Evolutionary conservation across 2,329 filamentous ascomycete species (phyloP), one percentile per base, ranked within the genome.

Genomic region (Alternaria arbusti): DNA sequence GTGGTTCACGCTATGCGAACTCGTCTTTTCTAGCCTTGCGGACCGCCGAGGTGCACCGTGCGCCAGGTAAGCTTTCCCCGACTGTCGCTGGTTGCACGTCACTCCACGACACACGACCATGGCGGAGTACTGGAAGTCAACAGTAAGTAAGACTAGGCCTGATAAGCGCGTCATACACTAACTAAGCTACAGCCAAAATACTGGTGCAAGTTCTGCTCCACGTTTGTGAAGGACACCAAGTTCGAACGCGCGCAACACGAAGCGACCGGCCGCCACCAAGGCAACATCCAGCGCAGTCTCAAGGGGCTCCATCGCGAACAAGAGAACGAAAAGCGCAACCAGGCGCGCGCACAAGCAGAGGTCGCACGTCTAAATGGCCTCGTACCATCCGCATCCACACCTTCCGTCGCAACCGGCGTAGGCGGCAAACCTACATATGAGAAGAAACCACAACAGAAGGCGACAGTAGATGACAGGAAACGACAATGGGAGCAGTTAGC

Each of bases 41-140:
- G 61, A 63, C 61, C 36, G 17, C 61, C 61, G 61, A 63, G 36
- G 7, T 57, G 52, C 28, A 12, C 32, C 61, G 57, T 56, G 61
- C 61, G 17, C 15, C 1, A 17, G 17, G 36, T 28, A 45, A 51
- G 44, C 59, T 61, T 23, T 51, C 23, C 30, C 23, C n/a, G 25
- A 57, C 57, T 54, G 57, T 54, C 30, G 26, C 23, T 47, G 52
- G 8, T 15, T 32, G 47, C 28, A 32, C 52, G 56, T 30, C 43
- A 36, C 40, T 50, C 49, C 45, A 26, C 47, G 13, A 25, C 36
- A 40, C 36, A 26, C 23, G 43, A 60, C 22, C 45, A 98, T 99
- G 96, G 90, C 96, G 0, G 96, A 98, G 85, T 96, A 97, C 83
- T 98, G 96, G 96, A 98, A 98, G 80, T 97, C 95, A 20, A 97